Percentiles rank a stretch among this genome's conserved stretches.
These are phyloP conservation scores for Alternaria incomplexa DNA, from an alignment of 2,329 filamentous ascomycete genomes.

Conservation along the genomic window DNA sequence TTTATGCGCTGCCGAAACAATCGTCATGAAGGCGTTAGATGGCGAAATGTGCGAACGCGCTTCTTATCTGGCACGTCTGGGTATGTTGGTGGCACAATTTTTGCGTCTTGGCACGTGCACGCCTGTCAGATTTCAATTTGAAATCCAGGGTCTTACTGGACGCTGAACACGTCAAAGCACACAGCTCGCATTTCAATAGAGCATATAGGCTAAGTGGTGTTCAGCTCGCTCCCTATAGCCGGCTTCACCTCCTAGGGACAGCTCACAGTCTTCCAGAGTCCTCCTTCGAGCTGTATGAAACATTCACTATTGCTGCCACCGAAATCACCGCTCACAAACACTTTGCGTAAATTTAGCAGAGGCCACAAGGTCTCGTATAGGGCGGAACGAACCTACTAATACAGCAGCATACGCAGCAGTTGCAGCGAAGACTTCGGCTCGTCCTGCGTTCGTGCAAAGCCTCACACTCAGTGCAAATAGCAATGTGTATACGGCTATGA, in stretches of 20 bases:
- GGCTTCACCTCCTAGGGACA: not conserved
- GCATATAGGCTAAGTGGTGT: not conserved
- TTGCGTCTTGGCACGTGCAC: not conserved
- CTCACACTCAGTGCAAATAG: conserved; percentile 30
- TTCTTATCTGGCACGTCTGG: not conserved
- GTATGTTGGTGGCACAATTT: not conserved
- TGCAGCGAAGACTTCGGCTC: conserved; percentile 32
- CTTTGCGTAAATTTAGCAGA: not conserved
- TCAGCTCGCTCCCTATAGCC: not conserved
- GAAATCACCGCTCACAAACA: conserved; percentile 29
- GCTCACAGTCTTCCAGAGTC: not conserved
- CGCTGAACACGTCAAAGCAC: not conserved
- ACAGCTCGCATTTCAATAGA: not conserved
- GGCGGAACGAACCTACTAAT: conserved; percentile 11
- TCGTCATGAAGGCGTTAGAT: not conserved
- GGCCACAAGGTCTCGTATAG: no score
- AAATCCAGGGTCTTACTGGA: not conserved
- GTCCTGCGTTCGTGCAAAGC: conserved; percentile 24
- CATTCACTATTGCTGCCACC: conserved; percentile 3
- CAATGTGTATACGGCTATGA: conserved; percentile 27
- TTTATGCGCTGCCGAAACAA: not conserved
- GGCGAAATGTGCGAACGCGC: not conserved
- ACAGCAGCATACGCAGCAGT: conserved; percentile 33
- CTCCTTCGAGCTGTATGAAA: not conserved
- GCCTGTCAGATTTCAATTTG: not conserved